Conservation (phyloP, 2,329 filamentous ascomycete species). For the Colletotrichum coccodes region DNA sequence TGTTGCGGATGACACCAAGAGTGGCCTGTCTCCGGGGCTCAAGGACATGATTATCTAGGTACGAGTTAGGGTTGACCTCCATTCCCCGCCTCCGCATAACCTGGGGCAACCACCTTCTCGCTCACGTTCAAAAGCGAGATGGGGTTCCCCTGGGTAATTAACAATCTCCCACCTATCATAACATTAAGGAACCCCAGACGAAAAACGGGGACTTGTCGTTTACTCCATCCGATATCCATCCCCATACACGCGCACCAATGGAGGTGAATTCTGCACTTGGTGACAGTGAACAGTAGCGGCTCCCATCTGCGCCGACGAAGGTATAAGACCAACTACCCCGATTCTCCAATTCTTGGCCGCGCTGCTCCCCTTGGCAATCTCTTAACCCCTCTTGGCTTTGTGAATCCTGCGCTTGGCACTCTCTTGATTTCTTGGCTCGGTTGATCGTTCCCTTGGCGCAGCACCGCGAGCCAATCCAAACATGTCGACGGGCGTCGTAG, state of each 20-base stretch:
- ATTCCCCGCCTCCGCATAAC: not conserved
- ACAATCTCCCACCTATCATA: not conserved
- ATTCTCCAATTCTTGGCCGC: not conserved
- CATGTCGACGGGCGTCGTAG: slow-evolving; percentile 31
- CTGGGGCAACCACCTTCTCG: not conserved
- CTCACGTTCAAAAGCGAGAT: not conserved
- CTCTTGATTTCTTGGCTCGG: not conserved
- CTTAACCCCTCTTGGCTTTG: not conserved
- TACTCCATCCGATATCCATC: not conserved
- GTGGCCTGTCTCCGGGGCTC: not conserved
- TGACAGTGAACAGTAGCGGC: not conserved
- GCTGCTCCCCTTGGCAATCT: not conserved
- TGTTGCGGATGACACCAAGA: not conserved
- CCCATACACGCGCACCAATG: slow-evolving; percentile 5
- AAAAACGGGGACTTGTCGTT: too few relatives aligned
- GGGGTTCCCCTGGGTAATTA: not conserved
- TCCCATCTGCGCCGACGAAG: not conserved
- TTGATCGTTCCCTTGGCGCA: not conserved
- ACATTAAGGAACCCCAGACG: not conserved
- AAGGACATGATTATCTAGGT: not conserved
- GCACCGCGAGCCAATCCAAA: not conserved
- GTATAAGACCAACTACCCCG: not conserved
- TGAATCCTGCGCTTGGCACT: not conserved
- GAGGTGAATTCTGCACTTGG: not conserved
- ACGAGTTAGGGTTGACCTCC: not conserved